Evolutionary conservation across 768 basidiomycete species (phyloP).

Genomic region (Collybia nuda): DNA sequence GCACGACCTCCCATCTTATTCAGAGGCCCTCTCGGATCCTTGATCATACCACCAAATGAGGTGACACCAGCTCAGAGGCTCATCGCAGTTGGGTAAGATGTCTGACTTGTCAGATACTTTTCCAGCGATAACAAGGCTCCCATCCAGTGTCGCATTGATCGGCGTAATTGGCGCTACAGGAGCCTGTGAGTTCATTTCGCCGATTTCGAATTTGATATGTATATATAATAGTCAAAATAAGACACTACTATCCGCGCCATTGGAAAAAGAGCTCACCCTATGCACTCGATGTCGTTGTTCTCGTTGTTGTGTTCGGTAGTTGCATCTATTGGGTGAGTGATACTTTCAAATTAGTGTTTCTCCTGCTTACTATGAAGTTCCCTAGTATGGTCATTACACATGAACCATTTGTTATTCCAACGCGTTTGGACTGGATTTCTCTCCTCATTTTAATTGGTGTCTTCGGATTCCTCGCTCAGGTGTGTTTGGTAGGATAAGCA

Average conservation of each 20-base stretch:
- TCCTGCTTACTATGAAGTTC: no score
- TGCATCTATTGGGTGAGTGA: neutral
- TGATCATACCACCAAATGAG: constrained; percentile 22
- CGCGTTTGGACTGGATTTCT: neutral
- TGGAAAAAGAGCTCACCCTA: constrained; percentile 69
- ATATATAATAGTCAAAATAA: constrained; percentile 8
- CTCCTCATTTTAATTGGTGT: neutral
- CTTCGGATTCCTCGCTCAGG: neutral
- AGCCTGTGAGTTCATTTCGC: constrained; percentile 51
- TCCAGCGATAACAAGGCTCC: no score
- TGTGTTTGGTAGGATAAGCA: no score
- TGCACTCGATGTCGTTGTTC: constrained; percentile 51
- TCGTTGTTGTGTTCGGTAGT: constrained; percentile 48
- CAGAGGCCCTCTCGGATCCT: constrained; percentile 25
- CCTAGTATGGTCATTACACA: neutral
- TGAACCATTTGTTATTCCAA: neutral
- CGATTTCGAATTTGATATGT: neutral
- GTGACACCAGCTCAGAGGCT: constrained; percentile 42
- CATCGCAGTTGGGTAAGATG: constrained; percentile 52
- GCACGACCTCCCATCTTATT: constrained; percentile 79
- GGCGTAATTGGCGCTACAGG: constrained; percentile 62
- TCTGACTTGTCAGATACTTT: no score
- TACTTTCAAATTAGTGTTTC: neutral
- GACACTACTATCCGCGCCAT: constrained; percentile 56
- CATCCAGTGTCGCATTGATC: constrained; percentile 52